Evolutionary conservation across 805 yeast species (phyloP).

Genomic region (Clavispora phyllophila): DNA sequence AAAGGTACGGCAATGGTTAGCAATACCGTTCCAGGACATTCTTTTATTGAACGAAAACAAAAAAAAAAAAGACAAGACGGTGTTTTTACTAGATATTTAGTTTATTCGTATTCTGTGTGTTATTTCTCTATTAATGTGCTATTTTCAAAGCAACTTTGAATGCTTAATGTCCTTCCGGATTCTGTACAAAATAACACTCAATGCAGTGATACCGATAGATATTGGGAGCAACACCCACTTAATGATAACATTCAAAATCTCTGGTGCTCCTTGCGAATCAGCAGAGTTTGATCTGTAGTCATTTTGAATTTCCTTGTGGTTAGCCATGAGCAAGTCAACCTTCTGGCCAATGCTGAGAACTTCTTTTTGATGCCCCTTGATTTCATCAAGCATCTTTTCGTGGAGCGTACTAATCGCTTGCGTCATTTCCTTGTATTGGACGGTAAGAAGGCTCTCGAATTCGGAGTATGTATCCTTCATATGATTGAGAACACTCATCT

Average conservation of each 20-base stretch:
- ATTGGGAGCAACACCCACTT: constrained; percentile 41
- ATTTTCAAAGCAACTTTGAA: constrained; percentile 45
- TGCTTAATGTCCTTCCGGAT: constrained; percentile 61
- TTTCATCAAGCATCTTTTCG: constrained; percentile 37
- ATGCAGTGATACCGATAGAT: constrained; percentile 31
- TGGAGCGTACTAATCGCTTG: constrained; percentile 27
- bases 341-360: constrained; percentile 30
- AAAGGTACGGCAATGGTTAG: too few relatives aligned
- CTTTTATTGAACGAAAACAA: background rate
- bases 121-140: background rate
- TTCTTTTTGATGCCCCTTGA: constrained; percentile 34
- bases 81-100: background rate
- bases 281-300: constrained; percentile 16
- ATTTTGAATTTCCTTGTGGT: constrained; percentile 33
- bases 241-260: constrained; percentile 19
- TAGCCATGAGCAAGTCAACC: constrained; percentile 36
- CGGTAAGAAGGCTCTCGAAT: constrained; percentile 23
- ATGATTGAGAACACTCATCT: constrained; percentile 14
- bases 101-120: background rate
- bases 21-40: background rate
- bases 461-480: constrained; percentile 17
- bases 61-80: background rate
- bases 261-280: constrained; percentile 13
- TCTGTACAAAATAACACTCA: constrained; percentile 46
- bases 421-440: constrained; percentile 30